phyloP scores from a whole-genome alignment of 1,139 yeast species.

The Kodamaea sp. region DNA sequence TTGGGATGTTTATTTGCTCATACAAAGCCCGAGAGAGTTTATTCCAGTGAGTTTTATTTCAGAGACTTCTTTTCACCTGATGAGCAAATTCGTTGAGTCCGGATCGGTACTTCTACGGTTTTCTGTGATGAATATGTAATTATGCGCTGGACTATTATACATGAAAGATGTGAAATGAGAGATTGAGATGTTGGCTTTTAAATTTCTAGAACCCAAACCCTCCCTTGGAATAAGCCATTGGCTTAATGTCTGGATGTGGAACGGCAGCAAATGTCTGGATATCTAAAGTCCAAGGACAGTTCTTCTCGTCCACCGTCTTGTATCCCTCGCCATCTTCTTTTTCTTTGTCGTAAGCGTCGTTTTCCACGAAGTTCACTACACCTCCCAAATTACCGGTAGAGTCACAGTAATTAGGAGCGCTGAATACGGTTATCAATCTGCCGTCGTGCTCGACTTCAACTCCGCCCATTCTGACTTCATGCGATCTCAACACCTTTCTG shows the following conservation, averaged over 20 bases:
- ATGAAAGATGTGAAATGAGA: no score
- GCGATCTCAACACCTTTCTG: conserved; percentile 85
- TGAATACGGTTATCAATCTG: conserved; percentile 83
- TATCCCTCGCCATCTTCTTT: conserved; percentile 53
- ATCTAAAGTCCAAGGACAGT: conserved; percentile 52
- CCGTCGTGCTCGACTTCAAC: conserved; percentile 87
- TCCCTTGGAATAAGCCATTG: conserved; percentile 92
- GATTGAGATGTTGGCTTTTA: no score
- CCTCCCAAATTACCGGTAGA: conserved; percentile 90
- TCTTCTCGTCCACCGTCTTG: conserved; percentile 43
- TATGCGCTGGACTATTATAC: no score
- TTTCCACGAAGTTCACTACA: conserved; percentile 61
- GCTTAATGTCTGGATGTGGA: conserved; percentile 87
- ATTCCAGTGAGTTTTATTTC: no score
- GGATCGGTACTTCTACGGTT: no score
- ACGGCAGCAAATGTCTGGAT: conserved; percentile 73
- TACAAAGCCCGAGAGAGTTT: no score
- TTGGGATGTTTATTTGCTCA: no score
- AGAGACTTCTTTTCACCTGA: no score
- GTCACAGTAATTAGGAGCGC: conserved; percentile 98
- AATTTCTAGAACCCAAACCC: conserved; percentile 47
- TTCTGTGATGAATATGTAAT: no score
- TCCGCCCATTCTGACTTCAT: conserved; percentile 92
- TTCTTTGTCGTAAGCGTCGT: conserved; percentile 29
- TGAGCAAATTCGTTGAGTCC: no score